phyloP scores from a whole-genome alignment of 2,329 filamentous ascomycete genomes.

The Fusarium penzigii region DNA sequence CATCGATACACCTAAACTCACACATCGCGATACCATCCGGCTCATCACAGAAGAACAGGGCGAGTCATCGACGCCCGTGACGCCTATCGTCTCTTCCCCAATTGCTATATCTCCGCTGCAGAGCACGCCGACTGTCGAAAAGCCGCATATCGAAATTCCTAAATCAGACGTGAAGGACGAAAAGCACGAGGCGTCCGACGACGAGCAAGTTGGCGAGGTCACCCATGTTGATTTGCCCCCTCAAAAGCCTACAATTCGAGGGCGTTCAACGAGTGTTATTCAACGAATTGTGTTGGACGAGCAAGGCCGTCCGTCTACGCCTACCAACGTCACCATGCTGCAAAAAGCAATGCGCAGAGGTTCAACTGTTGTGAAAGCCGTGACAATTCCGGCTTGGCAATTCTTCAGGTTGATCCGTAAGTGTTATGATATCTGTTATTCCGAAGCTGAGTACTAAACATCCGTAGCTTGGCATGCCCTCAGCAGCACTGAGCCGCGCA shows the following conservation, averaged over 20 bases:
- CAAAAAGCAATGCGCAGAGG: conserved; percentile 46
- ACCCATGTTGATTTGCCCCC: conserved; percentile 20
- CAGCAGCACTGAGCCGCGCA: conserved; percentile 52
- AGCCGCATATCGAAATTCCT: conserved; percentile 1
- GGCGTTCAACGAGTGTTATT: conserved; percentile 61
- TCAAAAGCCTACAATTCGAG: conserved; percentile 38
- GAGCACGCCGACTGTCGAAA: conserved; percentile 19
- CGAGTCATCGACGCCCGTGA: conserved; percentile 34
- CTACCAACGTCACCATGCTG: conserved; percentile 43
- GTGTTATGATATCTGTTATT: conserved; percentile 34
- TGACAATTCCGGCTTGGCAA: conserved; percentile 96
- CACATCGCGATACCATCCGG: conserved; percentile 36
- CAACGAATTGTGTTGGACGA: conserved; percentile 59
- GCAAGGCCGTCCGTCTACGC: conserved; percentile 44
- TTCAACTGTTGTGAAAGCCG: conserved; percentile 68
- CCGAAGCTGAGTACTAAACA: conserved; percentile 35
- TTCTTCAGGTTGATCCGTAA: conserved; percentile 91
- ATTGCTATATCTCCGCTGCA: conserved; percentile 29
- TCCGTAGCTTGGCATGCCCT: conserved; percentile 79
- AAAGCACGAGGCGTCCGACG: conserved; percentile 7
- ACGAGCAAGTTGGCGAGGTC: conserved; percentile 18
- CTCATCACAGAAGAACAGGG: conserved; percentile 36
- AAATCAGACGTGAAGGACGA: conserved; percentile 7
- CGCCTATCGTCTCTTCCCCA: conserved; percentile 29
- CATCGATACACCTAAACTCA: conserved; percentile 26